Conservation (phyloP, 179 eudicot species). For the Silene vulgaris region DNA sequence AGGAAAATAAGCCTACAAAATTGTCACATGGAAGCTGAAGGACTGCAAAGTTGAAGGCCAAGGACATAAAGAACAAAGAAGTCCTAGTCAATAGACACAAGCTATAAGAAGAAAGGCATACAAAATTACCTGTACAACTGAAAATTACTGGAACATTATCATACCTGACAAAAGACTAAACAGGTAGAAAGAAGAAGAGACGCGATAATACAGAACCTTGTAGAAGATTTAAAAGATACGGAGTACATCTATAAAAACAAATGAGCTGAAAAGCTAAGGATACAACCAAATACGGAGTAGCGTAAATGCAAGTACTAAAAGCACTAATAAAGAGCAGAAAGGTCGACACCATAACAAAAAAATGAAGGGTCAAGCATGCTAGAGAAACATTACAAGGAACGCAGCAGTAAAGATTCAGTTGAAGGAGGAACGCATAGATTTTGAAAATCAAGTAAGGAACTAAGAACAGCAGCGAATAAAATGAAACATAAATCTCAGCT, state of each 20-base stretch:
- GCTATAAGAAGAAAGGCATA: background rate
- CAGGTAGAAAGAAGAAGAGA: background rate
- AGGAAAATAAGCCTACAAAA: no score
- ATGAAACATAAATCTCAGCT: background rate
- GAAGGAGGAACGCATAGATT: background rate
- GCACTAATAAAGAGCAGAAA: conserved; percentile 1
- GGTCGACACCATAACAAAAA: conserved; percentile 12
- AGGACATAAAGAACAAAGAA: background rate
- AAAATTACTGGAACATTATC: background rate
- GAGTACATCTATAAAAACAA: background rate
- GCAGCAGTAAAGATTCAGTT: background rate
- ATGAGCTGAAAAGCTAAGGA: background rate
- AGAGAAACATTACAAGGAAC: background rate
- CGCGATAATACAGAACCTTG: background rate
- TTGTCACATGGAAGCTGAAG: background rate
- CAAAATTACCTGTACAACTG: background rate
- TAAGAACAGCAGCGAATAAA: background rate
- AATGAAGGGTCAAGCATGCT: conserved; percentile 1
- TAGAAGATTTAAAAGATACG: background rate
- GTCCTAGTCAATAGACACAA: background rate
- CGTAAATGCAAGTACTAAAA: background rate
- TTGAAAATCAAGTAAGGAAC: background rate
- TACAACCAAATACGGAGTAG: background rate
- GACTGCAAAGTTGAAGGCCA: background rate
- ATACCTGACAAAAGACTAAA: background rate